Percentiles rank a stretch among this genome's conserved stretches.
phyloP scores from a whole-genome alignment of 805 yeast genomes.

The Ogataea naganishii region DNA sequence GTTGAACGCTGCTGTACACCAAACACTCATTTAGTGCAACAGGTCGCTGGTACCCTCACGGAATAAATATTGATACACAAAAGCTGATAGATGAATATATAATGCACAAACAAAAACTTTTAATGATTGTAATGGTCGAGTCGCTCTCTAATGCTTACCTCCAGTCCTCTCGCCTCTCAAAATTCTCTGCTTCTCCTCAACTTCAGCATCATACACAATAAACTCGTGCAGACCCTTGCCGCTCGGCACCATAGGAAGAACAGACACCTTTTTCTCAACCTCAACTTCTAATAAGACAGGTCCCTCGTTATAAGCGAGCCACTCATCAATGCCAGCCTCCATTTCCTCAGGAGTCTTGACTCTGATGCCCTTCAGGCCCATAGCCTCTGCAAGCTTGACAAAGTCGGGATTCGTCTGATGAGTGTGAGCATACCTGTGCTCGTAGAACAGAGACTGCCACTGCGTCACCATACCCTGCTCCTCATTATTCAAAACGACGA shows the following conservation, averaged over 20 bases:
- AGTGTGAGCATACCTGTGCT: conserved; percentile 95
- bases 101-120: too few relatives aligned
- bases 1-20: too few relatives aligned
- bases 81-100: too few relatives aligned
- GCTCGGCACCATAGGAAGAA: conserved; percentile 95
- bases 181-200: conserved; percentile 61
- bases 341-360: conserved; percentile 62
- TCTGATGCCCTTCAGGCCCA: conserved; percentile 83
- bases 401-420: conserved; percentile 95
- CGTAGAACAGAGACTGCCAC: conserved; percentile 97
- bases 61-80: too few relatives aligned
- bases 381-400: conserved; percentile 85
- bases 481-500: conserved; percentile 86
- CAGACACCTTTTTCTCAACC: conserved; percentile 91
- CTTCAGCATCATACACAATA: conserved; percentile 75
- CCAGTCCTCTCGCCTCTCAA: conserved; percentile 66
- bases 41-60: too few relatives aligned
- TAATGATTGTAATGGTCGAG: too few relatives aligned
- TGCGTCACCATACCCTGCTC: conserved; percentile 99
- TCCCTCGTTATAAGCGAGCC: conserved; percentile 63
- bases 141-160: conserved; percentile 58
- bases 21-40: too few relatives aligned
- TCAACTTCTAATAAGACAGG: conserved; percentile 88
- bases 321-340: conserved; percentile 48
- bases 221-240: conserved; percentile 94